Evolutionary conservation across 1,139 yeast genomes (phyloP).

Genomic region (Blastobotrys apis): DNA sequence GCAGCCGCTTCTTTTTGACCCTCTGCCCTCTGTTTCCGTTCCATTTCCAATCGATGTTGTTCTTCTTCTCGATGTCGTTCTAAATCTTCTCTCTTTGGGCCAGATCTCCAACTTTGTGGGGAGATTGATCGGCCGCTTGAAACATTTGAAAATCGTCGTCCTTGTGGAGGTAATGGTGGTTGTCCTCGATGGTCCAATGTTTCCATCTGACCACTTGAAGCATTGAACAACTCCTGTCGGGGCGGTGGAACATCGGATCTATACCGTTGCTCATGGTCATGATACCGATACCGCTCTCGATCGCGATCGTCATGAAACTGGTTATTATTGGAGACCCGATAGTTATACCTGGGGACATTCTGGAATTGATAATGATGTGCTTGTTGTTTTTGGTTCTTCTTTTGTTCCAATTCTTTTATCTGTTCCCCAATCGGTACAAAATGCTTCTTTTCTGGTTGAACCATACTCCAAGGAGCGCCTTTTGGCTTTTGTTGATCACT

Average conservation of each 20-base stretch:
- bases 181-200: background rate
- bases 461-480: conserved; percentile 25
- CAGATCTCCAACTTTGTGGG: conserved; percentile 10
- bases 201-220: conserved; percentile 26
- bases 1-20: too few relatives aligned
- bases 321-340: conserved; percentile 6
- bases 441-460: conserved; percentile 17
- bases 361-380: conserved; percentile 14
- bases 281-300: conserved; percentile 26
- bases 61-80: conserved; percentile 5
- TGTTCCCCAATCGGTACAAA: conserved; percentile 30
- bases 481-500: conserved; percentile 10
- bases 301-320: conserved; percentile 1
- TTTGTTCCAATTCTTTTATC: conserved; percentile 24
- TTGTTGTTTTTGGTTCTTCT: conserved; percentile 14
- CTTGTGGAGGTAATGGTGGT: background rate
- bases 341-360: conserved; percentile 15
- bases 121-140: conserved; percentile 12
- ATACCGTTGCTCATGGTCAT: conserved; percentile 31
- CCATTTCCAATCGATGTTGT: background rate
- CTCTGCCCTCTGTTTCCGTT: background rate
- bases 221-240: conserved; percentile 33
- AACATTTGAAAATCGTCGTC: background rate
- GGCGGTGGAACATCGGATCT: conserved; percentile 29
- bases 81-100: background rate